Percentiles rank a stretch among this genome's conserved stretches.
phyloP scores from a whole-genome alignment of 306 rosid genomes.

The Benincasa hispida region DNA sequence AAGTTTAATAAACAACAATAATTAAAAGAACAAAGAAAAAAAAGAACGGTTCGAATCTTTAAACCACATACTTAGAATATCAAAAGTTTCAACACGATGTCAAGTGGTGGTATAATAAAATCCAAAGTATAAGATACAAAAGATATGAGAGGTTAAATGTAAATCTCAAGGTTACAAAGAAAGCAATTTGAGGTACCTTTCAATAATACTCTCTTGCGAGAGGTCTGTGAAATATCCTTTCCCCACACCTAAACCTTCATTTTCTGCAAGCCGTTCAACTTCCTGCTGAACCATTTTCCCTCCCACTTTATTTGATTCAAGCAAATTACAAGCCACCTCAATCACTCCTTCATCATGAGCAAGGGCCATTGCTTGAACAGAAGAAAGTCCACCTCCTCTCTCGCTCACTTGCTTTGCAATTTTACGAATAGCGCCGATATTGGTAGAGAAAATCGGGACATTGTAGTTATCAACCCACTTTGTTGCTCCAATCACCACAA shows the following conservation, averaged over 20 bases:
- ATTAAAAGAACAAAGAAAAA: too few species aligned
- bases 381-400: slow-evolving; percentile 46
- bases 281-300: slow-evolving; percentile 36
- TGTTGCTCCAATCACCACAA: slow-evolving; percentile 54
- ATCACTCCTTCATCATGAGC: slow-evolving; percentile 22
- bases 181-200: slow-evolving; percentile 27
- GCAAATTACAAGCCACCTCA: slow-evolving; percentile 50
- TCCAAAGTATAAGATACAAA: neutral
- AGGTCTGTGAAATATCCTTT: slow-evolving; percentile 75
- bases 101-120: neutral
- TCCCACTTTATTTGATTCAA: slow-evolving; percentile 49
- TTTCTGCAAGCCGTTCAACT: slow-evolving; percentile 51
- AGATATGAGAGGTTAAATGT: neutral
- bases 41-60: neutral
- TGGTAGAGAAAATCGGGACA: slow-evolving; percentile 49
- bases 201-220: slow-evolving; percentile 49
- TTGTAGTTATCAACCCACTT: slow-evolving; percentile 67
- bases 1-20: too few species aligned
- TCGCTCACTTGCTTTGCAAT: slow-evolving; percentile 33
- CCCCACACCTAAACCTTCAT: slow-evolving; percentile 49
- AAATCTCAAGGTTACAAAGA: neutral
- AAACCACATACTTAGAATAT: neutral
- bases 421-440: slow-evolving; percentile 32
- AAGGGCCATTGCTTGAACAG: slow-evolving; percentile 89
- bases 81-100: neutral